A percentile compares a stretch with the other conserved stretches of the same genome.
Conservation (phyloP, 148 eudicot species). For the Cornus controversa region DNA sequence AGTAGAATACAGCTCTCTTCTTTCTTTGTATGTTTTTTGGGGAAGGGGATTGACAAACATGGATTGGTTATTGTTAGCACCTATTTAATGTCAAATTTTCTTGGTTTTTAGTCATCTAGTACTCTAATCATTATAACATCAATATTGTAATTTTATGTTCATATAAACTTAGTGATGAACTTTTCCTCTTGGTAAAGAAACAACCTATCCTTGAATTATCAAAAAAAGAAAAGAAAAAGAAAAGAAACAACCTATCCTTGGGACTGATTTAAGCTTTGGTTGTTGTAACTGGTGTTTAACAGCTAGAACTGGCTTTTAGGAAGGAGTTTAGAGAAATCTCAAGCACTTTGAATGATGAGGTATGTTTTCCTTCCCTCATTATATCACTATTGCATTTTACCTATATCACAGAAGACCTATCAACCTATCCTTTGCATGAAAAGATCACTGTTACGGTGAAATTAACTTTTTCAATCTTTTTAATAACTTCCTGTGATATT, state of each 20-base stretch:
- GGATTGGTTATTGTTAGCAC: too few relatives aligned
- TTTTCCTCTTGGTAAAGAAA: not conserved
- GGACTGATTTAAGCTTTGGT: constrained; percentile 4
- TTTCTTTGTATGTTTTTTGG: too few relatives aligned
- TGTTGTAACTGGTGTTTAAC: constrained; percentile 24
- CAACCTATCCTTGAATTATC: too few relatives aligned
- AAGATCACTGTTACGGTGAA: not conserved
- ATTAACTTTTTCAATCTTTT: not conserved
- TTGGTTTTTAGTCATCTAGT: too few relatives aligned
- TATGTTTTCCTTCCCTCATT: constrained; percentile 24
- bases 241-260: not conserved
- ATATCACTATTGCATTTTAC: not conserved
- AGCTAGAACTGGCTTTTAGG: constrained; percentile 85
- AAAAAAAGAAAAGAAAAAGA: too few relatives aligned
- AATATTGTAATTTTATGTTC: not conserved
- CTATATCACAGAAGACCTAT: too few relatives aligned
- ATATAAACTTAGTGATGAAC: not conserved
- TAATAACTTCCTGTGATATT: not conserved
- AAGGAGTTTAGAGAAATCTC: constrained; percentile 66
- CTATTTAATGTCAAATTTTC: too few relatives aligned
- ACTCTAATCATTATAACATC: too few relatives aligned
- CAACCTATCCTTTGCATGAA: not conserved
- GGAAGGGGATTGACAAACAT: too few relatives aligned
- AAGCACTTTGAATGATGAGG: constrained; percentile 62
- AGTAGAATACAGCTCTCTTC: too few relatives aligned